These are phyloP conservation scores for Eutypella sp. DNA, from an alignment of 2,329 filamentous ascomycete species.

Conservation along the genomic window DNA sequence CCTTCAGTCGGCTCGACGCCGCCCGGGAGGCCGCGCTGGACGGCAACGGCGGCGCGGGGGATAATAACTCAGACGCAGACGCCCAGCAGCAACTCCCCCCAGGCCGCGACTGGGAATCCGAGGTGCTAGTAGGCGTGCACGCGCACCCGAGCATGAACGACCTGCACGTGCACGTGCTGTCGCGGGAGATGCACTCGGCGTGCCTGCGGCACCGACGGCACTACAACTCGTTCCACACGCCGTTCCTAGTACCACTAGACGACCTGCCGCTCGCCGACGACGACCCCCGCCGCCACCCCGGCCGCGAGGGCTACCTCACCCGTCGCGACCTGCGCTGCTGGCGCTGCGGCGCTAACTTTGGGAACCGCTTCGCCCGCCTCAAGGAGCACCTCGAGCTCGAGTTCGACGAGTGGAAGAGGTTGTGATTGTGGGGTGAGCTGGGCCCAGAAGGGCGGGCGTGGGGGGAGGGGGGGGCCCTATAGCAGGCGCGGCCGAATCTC, in stretches of 20 bases:
- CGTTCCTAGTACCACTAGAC: slow-evolving; percentile 73
- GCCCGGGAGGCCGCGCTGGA: slow-evolving; percentile 63
- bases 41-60: slow-evolving; percentile 22
- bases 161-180: slow-evolving; percentile 83
- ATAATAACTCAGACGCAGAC: slow-evolving; percentile 36
- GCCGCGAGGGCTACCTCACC: slow-evolving; percentile 53
- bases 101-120: slow-evolving; percentile 73
- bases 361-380: slow-evolving; percentile 60
- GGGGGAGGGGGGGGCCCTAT: neutral
- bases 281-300: slow-evolving; percentile 58
- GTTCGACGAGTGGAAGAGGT: slow-evolving; percentile 68
- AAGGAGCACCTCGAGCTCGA: slow-evolving; percentile 61
- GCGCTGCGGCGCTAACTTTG: slow-evolving; percentile 73
- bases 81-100: slow-evolving; percentile 49
- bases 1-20: slow-evolving; percentile 57
- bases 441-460: slow-evolving; percentile 13
- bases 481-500: neutral
- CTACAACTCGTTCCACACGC: slow-evolving; percentile 86
- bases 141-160: slow-evolving; percentile 88
- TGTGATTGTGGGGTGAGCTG: no score
- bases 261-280: slow-evolving; percentile 71
- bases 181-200: slow-evolving; percentile 69
- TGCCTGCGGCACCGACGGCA: slow-evolving; percentile 76
- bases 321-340: slow-evolving; percentile 74
- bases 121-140: slow-evolving; percentile 77